Base-by-base conservation (phyloP, 345 rosid species). In the Citrus unshiu region DNA sequence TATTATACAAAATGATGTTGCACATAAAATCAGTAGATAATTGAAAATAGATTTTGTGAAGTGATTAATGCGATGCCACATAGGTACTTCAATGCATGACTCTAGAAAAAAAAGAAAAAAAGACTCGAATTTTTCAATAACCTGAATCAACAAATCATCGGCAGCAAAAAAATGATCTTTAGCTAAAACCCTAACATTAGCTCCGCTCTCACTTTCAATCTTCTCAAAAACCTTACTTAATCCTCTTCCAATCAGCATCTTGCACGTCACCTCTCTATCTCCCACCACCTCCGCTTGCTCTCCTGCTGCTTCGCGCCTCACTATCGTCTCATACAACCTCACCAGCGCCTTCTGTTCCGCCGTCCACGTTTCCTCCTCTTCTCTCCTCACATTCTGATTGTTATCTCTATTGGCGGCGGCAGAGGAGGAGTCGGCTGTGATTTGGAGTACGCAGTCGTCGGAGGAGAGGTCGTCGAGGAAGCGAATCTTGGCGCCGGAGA, bases 301-400 rank as follows among this genome's bases (percentile, higher is more conserved):
- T 61, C 60, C 77, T 19, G 70, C 77, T 29, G 70, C 79, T 24
- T 87, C 93, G 71, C 87, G 85, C 57, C 80, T 85, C 81, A 91
- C 90, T 29, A 91, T 82, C 77, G 88, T 84, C 82, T 93, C 97
- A 40, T 90, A 91, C 59, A 90, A 93, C 87, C 89, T 86, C 67
- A 87, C 78, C 24, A 91, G 77, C 74, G 89, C 90, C 80, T 83
- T 86, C 74, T 87, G 90, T 24, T 82, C 91, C 32, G 90, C 82
- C 18, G 90, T 83, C 85, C 66, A 67, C 72, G 78, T 78, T 64
- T 84, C 89, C 21, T 71, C 88, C 49, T 58, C 87, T 49, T 70
- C 73, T 16, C 29, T 70, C 37, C 29, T 70, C 14, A 46, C 58
- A 69, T 69, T 43, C 19, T 24, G 72, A 24, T 76, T 51, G 10